These are phyloP conservation scores for Saccharomyces hybrid DNA, from an alignment of 1,139 yeast species.

Conservation along the genomic window DNA sequence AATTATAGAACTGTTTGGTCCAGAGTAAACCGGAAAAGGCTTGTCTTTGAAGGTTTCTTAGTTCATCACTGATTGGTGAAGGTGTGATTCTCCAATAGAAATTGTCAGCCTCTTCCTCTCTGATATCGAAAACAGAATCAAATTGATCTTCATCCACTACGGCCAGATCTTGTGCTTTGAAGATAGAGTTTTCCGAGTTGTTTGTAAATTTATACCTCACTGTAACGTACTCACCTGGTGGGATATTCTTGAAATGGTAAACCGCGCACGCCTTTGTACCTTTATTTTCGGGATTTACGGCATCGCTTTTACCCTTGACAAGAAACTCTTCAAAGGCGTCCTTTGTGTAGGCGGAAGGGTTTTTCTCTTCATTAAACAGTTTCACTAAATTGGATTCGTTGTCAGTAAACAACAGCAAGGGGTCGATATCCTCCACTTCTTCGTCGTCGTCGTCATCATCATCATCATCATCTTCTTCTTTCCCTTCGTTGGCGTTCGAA, in stretches of 20 bases:
- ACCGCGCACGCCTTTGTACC: conserved; percentile 82
- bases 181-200: conserved; percentile 21
- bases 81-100: conserved; percentile 90
- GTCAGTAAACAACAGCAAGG: conserved; percentile 73
- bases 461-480: conserved; percentile 10
- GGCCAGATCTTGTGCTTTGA: conserved; percentile 29
- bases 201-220: conserved; percentile 67
- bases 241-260: conserved; percentile 73
- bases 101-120: conserved; percentile 88
- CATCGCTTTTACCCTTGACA: conserved; percentile 50
- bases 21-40: conserved; percentile 91
- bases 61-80: conserved; percentile 71
- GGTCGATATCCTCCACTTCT: conserved; percentile 61
- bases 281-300: conserved; percentile 55
- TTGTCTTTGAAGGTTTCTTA: conserved; percentile 83
- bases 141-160: conserved; percentile 70
- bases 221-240: conserved; percentile 84
- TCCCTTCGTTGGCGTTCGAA: conserved; percentile 6
- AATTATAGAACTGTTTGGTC: conserved; percentile 90
- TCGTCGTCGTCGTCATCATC: conserved; percentile 3
- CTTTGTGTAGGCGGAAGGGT: conserved; percentile 50
- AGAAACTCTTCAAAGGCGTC: conserved; percentile 88
- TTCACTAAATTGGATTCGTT: conserved; percentile 74
- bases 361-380: conserved; percentile 57
- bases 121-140: conserved; percentile 62